Evolutionary conservation across 108 stramenopile species (phyloP), one percentile per base, ranked within the genome.

Genomic region (Fragilaria radians): DNA sequence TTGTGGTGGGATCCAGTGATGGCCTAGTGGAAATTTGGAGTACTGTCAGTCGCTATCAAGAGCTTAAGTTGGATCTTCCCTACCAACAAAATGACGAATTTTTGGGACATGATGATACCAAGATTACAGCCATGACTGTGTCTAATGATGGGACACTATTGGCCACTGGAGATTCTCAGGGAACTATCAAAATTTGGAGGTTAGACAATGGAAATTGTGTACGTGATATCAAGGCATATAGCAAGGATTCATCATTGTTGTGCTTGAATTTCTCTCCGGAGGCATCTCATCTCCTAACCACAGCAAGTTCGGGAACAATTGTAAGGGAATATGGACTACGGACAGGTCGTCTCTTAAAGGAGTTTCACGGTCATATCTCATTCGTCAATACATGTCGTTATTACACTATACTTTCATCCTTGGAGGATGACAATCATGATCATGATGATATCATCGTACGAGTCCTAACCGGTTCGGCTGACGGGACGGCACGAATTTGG

Each of bases 11-110:
- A 1, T 81, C 83, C 14, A 76, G 82, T 17, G 97, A 97, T 70
- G 97, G 97, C 22, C 84, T 97, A 56, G 78, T 99, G 30, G 98
- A 99, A 71, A 64, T 96, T 28, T 97, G 93, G 93, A 92, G 96
- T 67, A 58, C 82, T 24, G 45, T 68, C 14, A 67, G 71, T 21
- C 62, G 59, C 24, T 92, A 61, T 55, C 59, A 70, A 50, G 68
- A 77, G 34, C 50, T 90, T 46, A 72, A 81, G 48, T 77, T 65
- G 1, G 69, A 74, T 31, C 67, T 85, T 22, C 65, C 66, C 22
- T 76, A 78, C 27, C 93, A 93, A 71, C 77, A 79, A 46, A 70
- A 74, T 23, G 92, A 94, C 29, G 91, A 97, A 54, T 67, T 95
- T 24, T 83, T 99, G 85, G 72, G 90, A 68, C 93, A 96, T 69